A percentile compares a stretch with the other conserved stretches of the same genome.
Evolutionary conservation across 1,139 yeast genomes (phyloP).

Genomic region (Yamadazyma dushanensis): DNA sequence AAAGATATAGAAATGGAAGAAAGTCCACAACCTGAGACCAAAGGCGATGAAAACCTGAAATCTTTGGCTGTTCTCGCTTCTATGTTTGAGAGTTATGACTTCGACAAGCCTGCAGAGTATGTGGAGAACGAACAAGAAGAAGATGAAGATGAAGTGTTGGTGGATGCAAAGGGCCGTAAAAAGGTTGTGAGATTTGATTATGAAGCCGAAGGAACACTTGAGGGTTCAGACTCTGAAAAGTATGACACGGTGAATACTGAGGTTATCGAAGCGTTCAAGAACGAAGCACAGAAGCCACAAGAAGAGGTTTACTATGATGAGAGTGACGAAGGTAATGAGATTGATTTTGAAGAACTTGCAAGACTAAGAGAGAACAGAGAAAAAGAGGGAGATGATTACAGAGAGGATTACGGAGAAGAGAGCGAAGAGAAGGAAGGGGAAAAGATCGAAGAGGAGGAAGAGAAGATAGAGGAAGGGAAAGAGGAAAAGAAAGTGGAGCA

Average conservation of each 20-base stretch:
- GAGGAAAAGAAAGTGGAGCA: constrained; percentile 1
- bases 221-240: constrained; percentile 20
- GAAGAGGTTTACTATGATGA: constrained; percentile 44
- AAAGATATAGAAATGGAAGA: constrained; percentile 22
- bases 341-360: constrained; percentile 32
- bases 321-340: constrained; percentile 39
- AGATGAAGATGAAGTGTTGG: constrained; percentile 46
- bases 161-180: constrained; percentile 49
- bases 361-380: no score
- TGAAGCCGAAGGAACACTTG: constrained; percentile 33
- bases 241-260: constrained; percentile 17
- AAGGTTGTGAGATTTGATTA: constrained; percentile 36
- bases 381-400: constrained; percentile 32
- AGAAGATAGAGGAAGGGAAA: constrained; percentile 3
- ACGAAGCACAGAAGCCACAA: constrained; percentile 23
- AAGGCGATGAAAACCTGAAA: constrained; percentile 35
- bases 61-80: constrained; percentile 47
- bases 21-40: constrained; percentile 18
- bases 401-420: constrained; percentile 21
- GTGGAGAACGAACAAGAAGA: constrained; percentile 48
- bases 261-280: constrained; percentile 23
- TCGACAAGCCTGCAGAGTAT: constrained; percentile 59
- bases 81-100: constrained; percentile 53
- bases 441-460: constrained; percentile 5
- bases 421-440: constrained; percentile 9